A percentile compares a stretch with the other conserved stretches of the same genome.
Conservation (phyloP, 495 filamentous ascomycete genomes). For the Xylaria nigripes region DNA sequence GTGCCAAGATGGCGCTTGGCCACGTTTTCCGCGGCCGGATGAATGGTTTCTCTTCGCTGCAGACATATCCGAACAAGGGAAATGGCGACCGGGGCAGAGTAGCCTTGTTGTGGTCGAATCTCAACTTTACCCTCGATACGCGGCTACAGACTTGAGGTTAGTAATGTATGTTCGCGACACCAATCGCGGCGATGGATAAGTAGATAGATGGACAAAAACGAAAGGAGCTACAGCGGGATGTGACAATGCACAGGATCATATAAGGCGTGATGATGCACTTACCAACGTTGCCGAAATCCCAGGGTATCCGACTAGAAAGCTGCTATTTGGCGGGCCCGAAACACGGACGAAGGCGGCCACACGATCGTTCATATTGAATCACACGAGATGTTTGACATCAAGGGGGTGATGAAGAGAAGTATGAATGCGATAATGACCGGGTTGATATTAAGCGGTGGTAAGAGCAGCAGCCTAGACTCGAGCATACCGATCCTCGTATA, state of each 20-base stretch:
- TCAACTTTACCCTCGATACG: conserved; percentile 97
- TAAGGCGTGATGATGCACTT: conserved; percentile 28
- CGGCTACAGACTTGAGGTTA: conserved; percentile 48
- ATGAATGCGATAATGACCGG: conserved; percentile 4
- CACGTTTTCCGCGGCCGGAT: conserved; percentile 88
- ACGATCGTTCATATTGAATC: conserved; percentile 29
- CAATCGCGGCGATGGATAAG: conserved; percentile 5
- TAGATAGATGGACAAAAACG: not conserved
- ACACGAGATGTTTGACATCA: conserved; percentile 18
- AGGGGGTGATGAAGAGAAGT: conserved; percentile 13
- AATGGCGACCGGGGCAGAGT: conserved; percentile 78
- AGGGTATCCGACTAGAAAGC: conserved; percentile 92
- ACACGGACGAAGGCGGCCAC: conserved; percentile 94
- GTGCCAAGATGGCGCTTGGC: conserved; percentile 88
- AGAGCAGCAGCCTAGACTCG: conserved; percentile 13
- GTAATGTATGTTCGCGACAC: conserved; percentile 10
- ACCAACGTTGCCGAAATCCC: conserved; percentile 97
- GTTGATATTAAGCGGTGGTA: conserved; percentile 6
- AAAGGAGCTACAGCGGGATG: not conserved
- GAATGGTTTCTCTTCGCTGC: conserved; percentile 89
- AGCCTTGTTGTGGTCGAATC: conserved; percentile 76
- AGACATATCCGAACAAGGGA: conserved; percentile 93
- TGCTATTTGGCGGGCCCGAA: conserved; percentile 93
- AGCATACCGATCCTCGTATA: conserved; percentile 23
- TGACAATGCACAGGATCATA: not conserved